Evolutionary conservation across 371 early-diverging fungal genomes (phyloP), one percentile per base, ranked within the genome.

Genomic region (Apophysomyces elegans): DNA sequence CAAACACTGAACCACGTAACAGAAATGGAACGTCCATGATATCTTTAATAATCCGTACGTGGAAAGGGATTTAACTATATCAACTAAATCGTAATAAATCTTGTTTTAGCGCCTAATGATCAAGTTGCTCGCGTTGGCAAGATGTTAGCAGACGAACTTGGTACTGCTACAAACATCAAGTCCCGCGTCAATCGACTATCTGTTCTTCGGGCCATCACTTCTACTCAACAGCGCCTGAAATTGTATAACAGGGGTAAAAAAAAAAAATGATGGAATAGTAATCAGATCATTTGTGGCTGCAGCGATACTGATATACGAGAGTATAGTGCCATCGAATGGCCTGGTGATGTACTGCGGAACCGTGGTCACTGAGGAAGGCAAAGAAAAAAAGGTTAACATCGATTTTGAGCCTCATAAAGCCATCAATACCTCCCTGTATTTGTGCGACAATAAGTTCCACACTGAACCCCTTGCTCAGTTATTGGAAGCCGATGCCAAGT

Each of bases 401-500:
- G 99, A 97, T 76, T 96, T 99, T 75, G 99, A 99, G 80, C 99
- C 99, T 4, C 95, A 99, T 85, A 99, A 99, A 84, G 98, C 99
- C 61, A 95, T 99, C 86, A 99, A 99, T 89, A 99, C 99, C 39
- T 97, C 97, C 9, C 83, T 99, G 61, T 99, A 99, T 79, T 88
- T 99, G 70, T 99, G 99, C 83, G 99, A 99, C 85, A 99, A 99
- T 89, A 97, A 97, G 81, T 99, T 99, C 90, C 99, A 99, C 74
- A 97, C 98, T 1, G 98, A 99, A 72, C 95, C 96, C 8, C 81
- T 98, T 37, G 82, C 91, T 9, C 96, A 96, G 76, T 83, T 98
- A 64, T 86, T 99, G 60, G 99, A 99, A 74, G 88, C 93, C 38
- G 99, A 99, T 87, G 87, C 92, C 76, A 95, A 93, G 76, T 99